Percentiles rank a stretch among this genome's conserved stretches.
These are phyloP conservation scores for Xylaria longipes DNA, from an alignment of 495 filamentous ascomycete genomes.

Conservation along the genomic window DNA sequence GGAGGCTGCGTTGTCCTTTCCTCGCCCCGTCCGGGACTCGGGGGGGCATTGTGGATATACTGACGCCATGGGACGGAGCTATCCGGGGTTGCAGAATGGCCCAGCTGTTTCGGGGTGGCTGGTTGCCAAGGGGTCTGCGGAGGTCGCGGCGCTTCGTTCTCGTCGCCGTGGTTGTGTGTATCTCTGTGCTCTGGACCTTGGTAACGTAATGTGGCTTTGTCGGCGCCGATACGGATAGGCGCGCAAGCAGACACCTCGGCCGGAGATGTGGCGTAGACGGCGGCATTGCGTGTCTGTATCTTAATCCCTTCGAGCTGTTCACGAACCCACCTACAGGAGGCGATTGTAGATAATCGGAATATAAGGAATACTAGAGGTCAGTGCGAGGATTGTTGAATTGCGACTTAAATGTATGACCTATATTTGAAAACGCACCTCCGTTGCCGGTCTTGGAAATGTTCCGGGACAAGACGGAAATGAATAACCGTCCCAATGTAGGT, in stretches of 20 bases:
- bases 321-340: neutral
- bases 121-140: neutral
- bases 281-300: neutral
- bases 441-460: neutral
- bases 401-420: neutral
- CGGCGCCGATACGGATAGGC: neutral
- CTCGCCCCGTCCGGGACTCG: neutral
- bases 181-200: neutral
- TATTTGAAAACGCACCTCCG: neutral
- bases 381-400: neutral
- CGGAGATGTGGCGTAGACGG: neutral
- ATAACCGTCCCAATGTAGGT: neutral
- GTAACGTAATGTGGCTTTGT: neutral
- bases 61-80: neutral
- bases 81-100: neutral
- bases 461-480: neutral
- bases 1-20: conserved; percentile 43
- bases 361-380: neutral
- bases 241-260: neutral
- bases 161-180: neutral
- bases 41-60: neutral
- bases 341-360: neutral
- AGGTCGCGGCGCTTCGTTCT: neutral
- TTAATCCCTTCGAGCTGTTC: neutral
- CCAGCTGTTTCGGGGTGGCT: neutral